phyloP scores from a whole-genome alignment of 441 rosid genomes.

The Manihot esculenta region DNA sequence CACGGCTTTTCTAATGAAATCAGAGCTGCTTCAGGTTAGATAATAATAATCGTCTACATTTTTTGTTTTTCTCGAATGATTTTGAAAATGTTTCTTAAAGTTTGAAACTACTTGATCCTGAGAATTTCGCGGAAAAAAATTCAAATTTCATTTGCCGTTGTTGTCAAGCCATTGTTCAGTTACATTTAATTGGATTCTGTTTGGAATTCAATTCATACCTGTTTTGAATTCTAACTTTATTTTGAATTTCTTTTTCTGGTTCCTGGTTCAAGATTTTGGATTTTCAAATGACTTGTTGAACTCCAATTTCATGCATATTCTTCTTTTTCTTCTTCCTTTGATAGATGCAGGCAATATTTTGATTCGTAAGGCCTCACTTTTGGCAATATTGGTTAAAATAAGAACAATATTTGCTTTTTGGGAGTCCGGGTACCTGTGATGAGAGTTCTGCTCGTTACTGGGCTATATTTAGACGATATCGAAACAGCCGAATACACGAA shows the following conservation, averaged over 20 bases:
- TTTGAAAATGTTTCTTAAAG: too few species aligned
- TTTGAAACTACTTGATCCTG: neutral
- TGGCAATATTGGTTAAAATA: neutral
- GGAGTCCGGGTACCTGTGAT: neutral
- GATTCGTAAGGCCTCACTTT: neutral
- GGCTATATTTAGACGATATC: neutral
- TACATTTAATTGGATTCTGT: neutral
- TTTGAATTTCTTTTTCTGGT: neutral
- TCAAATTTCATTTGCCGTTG: neutral
- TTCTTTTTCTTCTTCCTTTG: neutral
- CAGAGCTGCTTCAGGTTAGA: neutral
- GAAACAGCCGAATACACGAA: neutral
- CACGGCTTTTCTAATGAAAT: neutral
- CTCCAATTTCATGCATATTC: neutral
- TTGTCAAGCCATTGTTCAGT: neutral
- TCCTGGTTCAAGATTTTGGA: neutral
- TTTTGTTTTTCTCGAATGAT: neutral
- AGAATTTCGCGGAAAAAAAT: neutral
- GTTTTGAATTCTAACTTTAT: neutral
- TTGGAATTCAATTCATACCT: neutral
- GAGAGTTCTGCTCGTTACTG: neutral
- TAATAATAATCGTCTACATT: neutral
- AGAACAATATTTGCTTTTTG: neutral
- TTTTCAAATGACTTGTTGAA: neutral
- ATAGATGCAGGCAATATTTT: neutral